A percentile compares a stretch with the other conserved stretches of the same genome.
These are phyloP conservation scores for Cercospora citrullina DNA, from an alignment of 2,329 filamentous ascomycete genomes.

Conservation along the genomic window DNA sequence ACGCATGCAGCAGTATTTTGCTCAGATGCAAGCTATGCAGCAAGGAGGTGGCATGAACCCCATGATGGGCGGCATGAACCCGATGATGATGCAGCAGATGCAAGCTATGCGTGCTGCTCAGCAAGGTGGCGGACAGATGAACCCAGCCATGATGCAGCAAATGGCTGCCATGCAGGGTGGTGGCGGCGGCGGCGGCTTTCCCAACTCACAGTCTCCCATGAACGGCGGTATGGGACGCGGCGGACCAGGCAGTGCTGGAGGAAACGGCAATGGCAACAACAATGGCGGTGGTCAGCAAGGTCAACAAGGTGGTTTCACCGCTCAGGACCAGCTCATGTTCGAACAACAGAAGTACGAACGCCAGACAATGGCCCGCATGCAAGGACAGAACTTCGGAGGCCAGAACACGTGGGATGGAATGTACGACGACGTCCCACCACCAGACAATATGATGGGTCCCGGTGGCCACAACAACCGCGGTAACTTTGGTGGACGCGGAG, in stretches of 20 bases:
- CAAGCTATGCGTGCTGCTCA: slow-evolving; percentile 26
- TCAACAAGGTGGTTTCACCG: slow-evolving; percentile 55
- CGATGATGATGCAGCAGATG: slow-evolving; percentile 51
- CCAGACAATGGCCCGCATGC: slow-evolving; percentile 60
- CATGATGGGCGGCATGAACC: slow-evolving; percentile 56
- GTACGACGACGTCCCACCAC: slow-evolving; percentile 94
- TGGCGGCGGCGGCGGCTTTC: slow-evolving; percentile 43
- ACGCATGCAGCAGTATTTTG: slow-evolving; percentile 96
- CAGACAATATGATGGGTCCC: slow-evolving; percentile 56
- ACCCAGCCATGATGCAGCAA: slow-evolving; percentile 54
- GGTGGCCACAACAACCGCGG: slow-evolving; percentile 37
- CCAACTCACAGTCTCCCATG: slow-evolving; percentile 28
- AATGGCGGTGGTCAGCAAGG: slow-evolving; percentile 22
- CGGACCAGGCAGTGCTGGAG: background rate
- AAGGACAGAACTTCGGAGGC: slow-evolving; percentile 43
- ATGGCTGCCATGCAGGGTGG: slow-evolving; percentile 38
- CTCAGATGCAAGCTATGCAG: slow-evolving; percentile 55
- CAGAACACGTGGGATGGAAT: slow-evolving; percentile 86
- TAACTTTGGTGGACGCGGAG: slow-evolving; percentile 49
- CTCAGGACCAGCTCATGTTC: slow-evolving; percentile 71
- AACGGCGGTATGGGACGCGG: slow-evolving; percentile 45
- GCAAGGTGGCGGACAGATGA: slow-evolving; percentile 51
- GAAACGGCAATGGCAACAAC: background rate
- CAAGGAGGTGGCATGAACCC: slow-evolving; percentile 57
- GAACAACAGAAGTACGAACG: slow-evolving; percentile 79